Conservation (phyloP, 2,329 filamentous ascomycete genomes). For the Aspergillus fructus region DNA sequence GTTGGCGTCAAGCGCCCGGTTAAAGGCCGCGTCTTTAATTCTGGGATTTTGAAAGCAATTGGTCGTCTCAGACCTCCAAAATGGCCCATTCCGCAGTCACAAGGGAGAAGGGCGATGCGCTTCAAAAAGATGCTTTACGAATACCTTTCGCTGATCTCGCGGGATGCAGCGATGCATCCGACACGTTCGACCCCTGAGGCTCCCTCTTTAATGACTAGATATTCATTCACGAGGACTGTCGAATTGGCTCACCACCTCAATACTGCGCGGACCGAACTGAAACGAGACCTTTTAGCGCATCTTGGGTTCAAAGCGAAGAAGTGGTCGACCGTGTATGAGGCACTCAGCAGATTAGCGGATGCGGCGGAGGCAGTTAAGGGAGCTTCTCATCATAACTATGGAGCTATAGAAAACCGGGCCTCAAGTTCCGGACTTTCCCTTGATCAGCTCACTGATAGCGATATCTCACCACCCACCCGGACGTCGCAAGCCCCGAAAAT, state of each 20-base stretch:
- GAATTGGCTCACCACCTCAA: conserved; percentile 33
- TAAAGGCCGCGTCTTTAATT: conserved; percentile 19
- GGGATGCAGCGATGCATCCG: conserved; percentile 6
- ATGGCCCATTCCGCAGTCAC: conserved; percentile 19
- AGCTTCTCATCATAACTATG: conserved; percentile 16
- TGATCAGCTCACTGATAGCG: conserved; percentile 28
- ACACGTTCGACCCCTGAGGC: neutral
- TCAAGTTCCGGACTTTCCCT: conserved; percentile 24
- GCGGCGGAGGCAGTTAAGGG: conserved; percentile 28
- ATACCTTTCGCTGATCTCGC: conserved; percentile 23
- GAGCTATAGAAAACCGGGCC: conserved; percentile 32
- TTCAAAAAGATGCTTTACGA: conserved; percentile 24
- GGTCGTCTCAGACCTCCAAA: conserved; percentile 9
- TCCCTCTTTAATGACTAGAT: conserved; percentile 6
- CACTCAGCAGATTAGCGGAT: conserved; percentile 42
- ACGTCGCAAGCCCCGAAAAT: neutral
- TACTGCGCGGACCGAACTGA: conserved; percentile 26
- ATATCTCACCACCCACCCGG: conserved; percentile 7
- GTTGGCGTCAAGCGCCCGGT: conserved; percentile 12
- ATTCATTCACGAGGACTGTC: conserved; percentile 26
- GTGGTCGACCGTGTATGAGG: conserved; percentile 41
- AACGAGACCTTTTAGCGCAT: conserved; percentile 39
- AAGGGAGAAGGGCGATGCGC: conserved; percentile 24
- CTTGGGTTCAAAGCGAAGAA: conserved; percentile 41
- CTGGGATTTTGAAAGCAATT: conserved; percentile 19